Conservation (phyloP, 108 stramenopile genomes). For the Skeletonema potamos region DNA sequence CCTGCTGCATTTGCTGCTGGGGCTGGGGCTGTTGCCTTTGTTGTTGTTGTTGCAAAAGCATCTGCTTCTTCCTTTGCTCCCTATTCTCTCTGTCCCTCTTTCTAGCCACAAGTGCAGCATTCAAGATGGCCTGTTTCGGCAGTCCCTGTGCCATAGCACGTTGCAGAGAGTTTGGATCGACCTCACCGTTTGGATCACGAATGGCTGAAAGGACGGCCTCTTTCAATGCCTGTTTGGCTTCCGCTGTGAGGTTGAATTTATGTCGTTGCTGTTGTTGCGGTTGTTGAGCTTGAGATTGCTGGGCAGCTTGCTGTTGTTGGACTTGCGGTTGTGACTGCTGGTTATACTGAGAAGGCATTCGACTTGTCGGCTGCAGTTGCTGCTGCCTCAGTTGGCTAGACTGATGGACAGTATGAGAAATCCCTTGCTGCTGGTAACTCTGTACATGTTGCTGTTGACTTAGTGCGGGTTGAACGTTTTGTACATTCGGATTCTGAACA, state of each 20-base stretch:
- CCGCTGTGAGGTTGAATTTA: conserved; percentile 56
- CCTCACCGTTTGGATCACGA: conserved; percentile 61
- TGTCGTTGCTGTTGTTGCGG: conserved; percentile 11
- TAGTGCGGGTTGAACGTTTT: not conserved
- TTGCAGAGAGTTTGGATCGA: conserved; percentile 64
- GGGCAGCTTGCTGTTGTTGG: conserved; percentile 9
- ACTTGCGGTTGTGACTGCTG: conserved; percentile 32
- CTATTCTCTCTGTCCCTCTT: conserved; percentile 59
- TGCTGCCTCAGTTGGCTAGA: conserved; percentile 6
- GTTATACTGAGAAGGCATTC: conserved; percentile 2
- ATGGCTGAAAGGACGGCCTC: conserved; percentile 85
- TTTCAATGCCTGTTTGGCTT: conserved; percentile 70
- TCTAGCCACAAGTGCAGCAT: conserved; percentile 78
- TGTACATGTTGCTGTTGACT: not conserved
- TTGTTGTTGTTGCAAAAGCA: conserved; percentile 11
- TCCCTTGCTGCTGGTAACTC: not conserved
- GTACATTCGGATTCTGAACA: not conserved
- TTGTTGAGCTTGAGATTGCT: conserved; percentile 19
- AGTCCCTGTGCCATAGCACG: conserved; percentile 71
- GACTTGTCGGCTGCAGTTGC: conserved; percentile 2
- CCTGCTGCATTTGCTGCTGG: not conserved
- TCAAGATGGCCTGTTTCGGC: conserved; percentile 73
- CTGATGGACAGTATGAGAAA: conserved; percentile 2
- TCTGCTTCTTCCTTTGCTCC: conserved; percentile 43
- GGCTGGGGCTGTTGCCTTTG: not conserved